phyloP scores from a whole-genome alignment of 768 basidiomycete genomes.

The Scleroderma bovista region DNA sequence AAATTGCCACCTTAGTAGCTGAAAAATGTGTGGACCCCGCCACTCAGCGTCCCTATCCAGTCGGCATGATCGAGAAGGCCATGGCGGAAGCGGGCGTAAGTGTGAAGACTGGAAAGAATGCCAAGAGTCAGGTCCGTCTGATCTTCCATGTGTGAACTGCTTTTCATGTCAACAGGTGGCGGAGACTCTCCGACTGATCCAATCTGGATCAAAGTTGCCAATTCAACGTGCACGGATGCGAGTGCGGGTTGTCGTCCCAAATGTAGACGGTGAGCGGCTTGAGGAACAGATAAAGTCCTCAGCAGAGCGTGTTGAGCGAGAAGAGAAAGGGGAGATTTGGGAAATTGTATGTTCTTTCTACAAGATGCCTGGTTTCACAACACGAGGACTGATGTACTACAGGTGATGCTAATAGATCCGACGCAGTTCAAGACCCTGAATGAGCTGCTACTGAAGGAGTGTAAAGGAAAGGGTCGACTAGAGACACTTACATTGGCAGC shows the following conservation, averaged over 20 bases:
- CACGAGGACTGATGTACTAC: conserved; percentile 6
- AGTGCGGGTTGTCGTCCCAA: conserved; percentile 73
- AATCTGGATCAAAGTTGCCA: conserved; percentile 78
- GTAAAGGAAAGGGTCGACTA: conserved; percentile 79
- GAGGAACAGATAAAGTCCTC: conserved; percentile 65
- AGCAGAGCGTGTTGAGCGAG: conserved; percentile 80
- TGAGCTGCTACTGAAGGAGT: conserved; percentile 86
- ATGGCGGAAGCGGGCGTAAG: conserved; percentile 95
- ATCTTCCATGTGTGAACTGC: neutral
- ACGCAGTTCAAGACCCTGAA: conserved; percentile 84
- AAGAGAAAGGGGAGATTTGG: conserved; percentile 78
- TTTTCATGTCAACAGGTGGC: conserved; percentile 52
- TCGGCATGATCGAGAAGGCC: conserved; percentile 95
- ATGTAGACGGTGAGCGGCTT: conserved; percentile 57
- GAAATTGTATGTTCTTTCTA: conserved; percentile 59
- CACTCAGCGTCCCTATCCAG: conserved; percentile 85
- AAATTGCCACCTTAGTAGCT: conserved; percentile 91
- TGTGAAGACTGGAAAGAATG: conserved; percentile 81
- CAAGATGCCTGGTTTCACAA: neutral
- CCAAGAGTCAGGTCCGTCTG: conserved; percentile 79
- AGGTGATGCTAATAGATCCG: conserved; percentile 93
- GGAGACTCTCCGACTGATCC: conserved; percentile 80
- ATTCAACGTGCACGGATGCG: conserved; percentile 95
- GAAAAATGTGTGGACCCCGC: conserved; percentile 94
- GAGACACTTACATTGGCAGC: conserved; percentile 79